Evolutionary conservation across 345 rosid genomes (phyloP).

Genomic region (Laguncularia racemosa): DNA sequence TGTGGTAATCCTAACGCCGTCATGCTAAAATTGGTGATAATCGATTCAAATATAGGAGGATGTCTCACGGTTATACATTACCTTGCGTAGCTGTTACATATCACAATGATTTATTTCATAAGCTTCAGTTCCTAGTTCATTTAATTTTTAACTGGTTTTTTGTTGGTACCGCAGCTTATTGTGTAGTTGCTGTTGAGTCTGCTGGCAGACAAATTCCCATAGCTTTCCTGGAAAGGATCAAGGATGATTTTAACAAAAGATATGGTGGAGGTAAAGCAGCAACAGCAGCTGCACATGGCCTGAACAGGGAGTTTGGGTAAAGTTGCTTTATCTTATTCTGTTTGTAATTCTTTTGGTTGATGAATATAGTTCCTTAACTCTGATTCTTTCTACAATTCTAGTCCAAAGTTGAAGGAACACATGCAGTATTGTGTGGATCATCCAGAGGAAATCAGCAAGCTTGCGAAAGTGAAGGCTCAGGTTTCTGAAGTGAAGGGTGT

Average conservation of each 20-base stretch:
- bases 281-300: constrained; percentile 62
- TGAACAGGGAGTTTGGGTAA: constrained; percentile 80
- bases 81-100: no score
- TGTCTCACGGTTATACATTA: no score
- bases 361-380: constrained; percentile 3
- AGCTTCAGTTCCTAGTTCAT: no score
- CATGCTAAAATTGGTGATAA: no score
- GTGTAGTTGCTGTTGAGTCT: constrained; percentile 88
- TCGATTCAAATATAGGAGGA: no score
- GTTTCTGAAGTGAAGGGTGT: constrained; percentile 98
- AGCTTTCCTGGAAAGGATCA: constrained; percentile 80
- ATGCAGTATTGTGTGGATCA: constrained; percentile 95
- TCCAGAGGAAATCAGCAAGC: constrained; percentile 96
- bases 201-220: constrained; percentile 89
- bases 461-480: constrained; percentile 97
- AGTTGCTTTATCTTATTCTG: neutral
- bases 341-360: neutral
- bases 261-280: constrained; percentile 90
- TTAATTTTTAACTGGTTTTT: constrained; percentile 2
- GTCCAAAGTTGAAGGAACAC: constrained; percentile 86
- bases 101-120: no score
- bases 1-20: no score
- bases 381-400: constrained; percentile 16
- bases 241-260: constrained; percentile 84
- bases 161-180: constrained; percentile 55